A percentile compares a stretch with the other conserved stretches of the same genome.
Conservation (phyloP, 1,284 basidiomycete genomes). For the Leccinum colubrinum region DNA sequence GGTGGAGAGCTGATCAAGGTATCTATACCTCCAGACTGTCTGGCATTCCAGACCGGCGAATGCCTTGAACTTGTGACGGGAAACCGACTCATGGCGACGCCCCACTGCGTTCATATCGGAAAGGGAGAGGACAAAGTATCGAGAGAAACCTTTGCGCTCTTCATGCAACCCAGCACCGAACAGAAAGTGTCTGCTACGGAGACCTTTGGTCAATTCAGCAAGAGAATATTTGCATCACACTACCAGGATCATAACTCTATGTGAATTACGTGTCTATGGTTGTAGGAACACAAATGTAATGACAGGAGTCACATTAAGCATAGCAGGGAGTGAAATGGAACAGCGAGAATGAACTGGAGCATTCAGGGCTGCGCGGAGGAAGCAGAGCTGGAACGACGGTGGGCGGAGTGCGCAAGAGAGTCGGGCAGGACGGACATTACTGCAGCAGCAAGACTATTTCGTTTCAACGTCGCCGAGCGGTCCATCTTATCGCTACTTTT, state of each 20-base stretch:
- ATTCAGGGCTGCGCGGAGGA: conserved; percentile 20
- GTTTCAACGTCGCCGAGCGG: conserved; percentile 41
- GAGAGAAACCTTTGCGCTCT: conserved; percentile 86
- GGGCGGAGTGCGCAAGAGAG: conserved; percentile 43
- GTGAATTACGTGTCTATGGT: conserved; percentile 19
- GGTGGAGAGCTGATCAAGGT: conserved; percentile 77
- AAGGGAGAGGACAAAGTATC: conserved; percentile 52
- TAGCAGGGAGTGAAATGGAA: neutral
- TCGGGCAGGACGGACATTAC: conserved; percentile 61
- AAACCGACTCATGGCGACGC: conserved; percentile 77
- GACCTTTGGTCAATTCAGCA: conserved; percentile 89
- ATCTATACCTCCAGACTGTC: conserved; percentile 74
- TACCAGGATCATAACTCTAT: conserved; percentile 43
- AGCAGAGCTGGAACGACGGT: conserved; percentile 37
- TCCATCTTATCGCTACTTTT: conserved; percentile 32
- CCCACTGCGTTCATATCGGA: conserved; percentile 85
- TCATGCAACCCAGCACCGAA: conserved; percentile 89
- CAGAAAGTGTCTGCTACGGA: conserved; percentile 65
- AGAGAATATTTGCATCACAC: conserved; percentile 78
- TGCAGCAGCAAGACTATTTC: conserved; percentile 60
- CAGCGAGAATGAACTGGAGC: neutral
- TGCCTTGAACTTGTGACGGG: conserved; percentile 85
- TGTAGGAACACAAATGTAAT: conserved; percentile 14
- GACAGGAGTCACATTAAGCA: conserved; percentile 4
- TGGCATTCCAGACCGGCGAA: conserved; percentile 94